Base-by-base conservation (phyloP, 106 monocot genomes). In the Allium fistulosum region DNA sequence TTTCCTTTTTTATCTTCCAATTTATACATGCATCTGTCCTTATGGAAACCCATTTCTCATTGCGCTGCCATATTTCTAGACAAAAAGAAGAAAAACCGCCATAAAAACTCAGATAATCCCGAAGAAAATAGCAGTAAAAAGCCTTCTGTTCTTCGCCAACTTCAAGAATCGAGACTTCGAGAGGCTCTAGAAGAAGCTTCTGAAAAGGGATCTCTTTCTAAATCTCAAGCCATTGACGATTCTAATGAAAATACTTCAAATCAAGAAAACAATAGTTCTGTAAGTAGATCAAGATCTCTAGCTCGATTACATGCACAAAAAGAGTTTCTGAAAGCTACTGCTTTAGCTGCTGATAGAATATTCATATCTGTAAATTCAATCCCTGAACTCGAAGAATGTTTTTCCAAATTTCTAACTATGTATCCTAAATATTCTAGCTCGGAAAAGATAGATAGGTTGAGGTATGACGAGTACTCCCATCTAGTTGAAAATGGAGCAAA, bases 41-140 rank as follows among this genome's bases (percentile, higher is more conserved):
- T 89, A 70, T 92, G 92, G 96, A 97, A 92, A 70, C 96, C 92
- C 16, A 77, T 97, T 7, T 84, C 96, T 46, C 84, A 91, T 81
- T 97, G 92, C 71, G 88, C 92, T 22, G 74, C 92, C 37, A 58
- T 92, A 14, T 17, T 97, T 64, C 75, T 89, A 59, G 80, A 84
- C 58, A 93, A 73, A 77, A 89, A 83, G 77, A 93, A 73, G 80
- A 89, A 83, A 75, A 68, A 68, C 55, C 69, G 74, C 64, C 28
- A 72, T 67, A 51, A 65, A 49, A 37, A 53, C 16, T 67, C 69
- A 67, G 56, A 47, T 51, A n/a, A 13, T 5, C 47, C 22, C 46
- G 8, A 6, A 9, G 60, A 51, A 65, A 64, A 66, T 18, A 58
- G 69, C 53, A 73, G 61, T 62, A 62, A 57, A 49, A 67, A 60